Percentiles rank a stretch among this genome's conserved stretches.
These are phyloP conservation scores for Coniferiporia weirii DNA, from an alignment of 1,284 basidiomycete species.

Conservation along the genomic window DNA sequence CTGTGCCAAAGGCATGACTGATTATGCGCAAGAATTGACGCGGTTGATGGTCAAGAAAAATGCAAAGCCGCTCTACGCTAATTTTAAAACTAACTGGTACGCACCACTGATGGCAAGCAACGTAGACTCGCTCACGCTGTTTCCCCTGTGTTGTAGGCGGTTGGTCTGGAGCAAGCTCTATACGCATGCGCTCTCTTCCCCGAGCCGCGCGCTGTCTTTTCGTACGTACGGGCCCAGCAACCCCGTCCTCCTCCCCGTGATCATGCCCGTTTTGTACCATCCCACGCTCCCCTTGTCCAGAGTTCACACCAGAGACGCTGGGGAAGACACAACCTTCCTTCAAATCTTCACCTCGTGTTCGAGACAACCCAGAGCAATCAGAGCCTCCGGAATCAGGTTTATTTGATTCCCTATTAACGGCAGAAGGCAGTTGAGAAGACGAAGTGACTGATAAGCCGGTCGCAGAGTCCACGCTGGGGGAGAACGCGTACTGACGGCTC, in stretches of 20 bases:
- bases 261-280: neutral
- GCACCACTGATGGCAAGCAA: conserved; percentile 72
- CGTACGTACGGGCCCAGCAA: conserved; percentile 3
- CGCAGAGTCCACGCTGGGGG: neutral
- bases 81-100: conserved; percentile 23
- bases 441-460: neutral
- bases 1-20: too few relatives aligned
- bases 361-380: neutral
- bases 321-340: neutral
- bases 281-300: neutral
- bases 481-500: neutral
- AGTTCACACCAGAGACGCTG: neutral
- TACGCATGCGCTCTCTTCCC: conserved; percentile 53
- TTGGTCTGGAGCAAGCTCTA: conserved; percentile 63
- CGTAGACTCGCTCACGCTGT: conserved; percentile 65
- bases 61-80: too few relatives aligned
- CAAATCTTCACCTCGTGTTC: neutral
- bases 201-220: conserved; percentile 5
- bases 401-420: neutral
- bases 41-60: neutral
- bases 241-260: neutral
- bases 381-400: neutral
- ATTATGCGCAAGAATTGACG: too few relatives aligned
- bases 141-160: conserved; percentile 73
- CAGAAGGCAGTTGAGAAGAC: neutral